Conservation (phyloP, 306 rosid genomes). For the Lupinus albus region DNA sequence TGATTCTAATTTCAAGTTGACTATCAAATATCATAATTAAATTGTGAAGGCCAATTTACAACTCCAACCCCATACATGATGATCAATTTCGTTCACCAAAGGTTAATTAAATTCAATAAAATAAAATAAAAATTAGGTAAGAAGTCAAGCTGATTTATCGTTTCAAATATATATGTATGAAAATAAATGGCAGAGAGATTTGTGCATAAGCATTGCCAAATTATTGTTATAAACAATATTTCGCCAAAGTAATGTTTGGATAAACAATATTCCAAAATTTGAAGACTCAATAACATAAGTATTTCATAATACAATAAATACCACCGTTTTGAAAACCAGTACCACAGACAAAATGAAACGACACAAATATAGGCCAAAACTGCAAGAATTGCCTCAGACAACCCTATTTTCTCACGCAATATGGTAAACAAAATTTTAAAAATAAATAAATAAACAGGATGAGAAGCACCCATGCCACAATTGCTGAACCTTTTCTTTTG, state of each 20-base stretch:
- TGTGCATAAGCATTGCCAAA: background rate
- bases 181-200: background rate
- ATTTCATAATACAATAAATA: constrained; percentile 45
- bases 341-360: constrained; percentile 45
- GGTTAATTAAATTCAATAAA: background rate
- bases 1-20: too few species aligned
- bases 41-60: too few species aligned
- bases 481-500: constrained; percentile 43
- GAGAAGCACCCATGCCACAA: constrained; percentile 49
- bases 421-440: constrained; percentile 18
- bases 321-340: constrained; percentile 35
- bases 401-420: constrained; percentile 59
- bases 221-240: constrained; percentile 34
- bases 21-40: too few species aligned
- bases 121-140: background rate
- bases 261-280: constrained; percentile 38
- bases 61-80: too few species aligned
- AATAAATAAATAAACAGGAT: constrained; percentile 24
- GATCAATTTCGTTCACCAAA: too few species aligned
- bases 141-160: background rate
- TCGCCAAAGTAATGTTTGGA: background rate
- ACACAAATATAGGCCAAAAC: constrained; percentile 49
- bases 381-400: constrained; percentile 61
- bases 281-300: constrained; percentile 36
- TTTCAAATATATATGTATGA: background rate